These are phyloP conservation scores for Nemania sp. DNA, from an alignment of 2,329 filamentous ascomycete genomes.

Conservation along the genomic window DNA sequence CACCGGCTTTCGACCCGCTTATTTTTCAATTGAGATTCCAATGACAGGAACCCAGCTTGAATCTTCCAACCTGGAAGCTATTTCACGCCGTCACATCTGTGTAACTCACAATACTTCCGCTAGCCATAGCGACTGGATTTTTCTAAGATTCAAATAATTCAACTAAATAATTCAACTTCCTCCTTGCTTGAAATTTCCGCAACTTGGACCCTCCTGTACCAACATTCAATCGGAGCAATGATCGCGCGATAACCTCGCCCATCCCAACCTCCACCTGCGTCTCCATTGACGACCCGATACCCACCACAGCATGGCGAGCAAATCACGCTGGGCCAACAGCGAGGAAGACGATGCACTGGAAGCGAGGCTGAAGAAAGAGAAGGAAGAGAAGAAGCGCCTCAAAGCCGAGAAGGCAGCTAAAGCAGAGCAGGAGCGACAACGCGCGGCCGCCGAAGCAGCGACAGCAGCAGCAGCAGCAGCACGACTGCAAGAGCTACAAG, in stretches of 20 bases:
- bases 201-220: no score
- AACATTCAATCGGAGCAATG: constrained; percentile 4
- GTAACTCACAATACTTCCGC: not conserved
- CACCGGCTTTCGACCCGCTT: constrained; percentile 32
- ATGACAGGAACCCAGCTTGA: not conserved
- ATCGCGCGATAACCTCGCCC: constrained; percentile 13
- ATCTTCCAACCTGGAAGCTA: not conserved
- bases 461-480: constrained; percentile 35
- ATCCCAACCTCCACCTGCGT: not conserved
- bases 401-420: constrained; percentile 81
- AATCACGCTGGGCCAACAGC: constrained; percentile 86
- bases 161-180: no score
- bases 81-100: no score
- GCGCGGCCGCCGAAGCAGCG: constrained; percentile 36
- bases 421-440: constrained; percentile 57
- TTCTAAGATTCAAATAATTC: no score
- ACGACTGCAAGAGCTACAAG: constrained; percentile 29
- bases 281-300: not conserved
- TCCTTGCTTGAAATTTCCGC: no score
- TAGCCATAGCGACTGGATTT: no score
- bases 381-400: constrained; percentile 83
- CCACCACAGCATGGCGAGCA: constrained; percentile 57
- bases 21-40: constrained; percentile 29
- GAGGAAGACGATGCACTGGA: constrained; percentile 79
- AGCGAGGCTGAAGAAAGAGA: constrained; percentile 74